These are phyloP conservation scores for Pseudogymnoascus sp. DNA, from an alignment of 2,329 filamentous ascomycete genomes.

Conservation along the genomic window DNA sequence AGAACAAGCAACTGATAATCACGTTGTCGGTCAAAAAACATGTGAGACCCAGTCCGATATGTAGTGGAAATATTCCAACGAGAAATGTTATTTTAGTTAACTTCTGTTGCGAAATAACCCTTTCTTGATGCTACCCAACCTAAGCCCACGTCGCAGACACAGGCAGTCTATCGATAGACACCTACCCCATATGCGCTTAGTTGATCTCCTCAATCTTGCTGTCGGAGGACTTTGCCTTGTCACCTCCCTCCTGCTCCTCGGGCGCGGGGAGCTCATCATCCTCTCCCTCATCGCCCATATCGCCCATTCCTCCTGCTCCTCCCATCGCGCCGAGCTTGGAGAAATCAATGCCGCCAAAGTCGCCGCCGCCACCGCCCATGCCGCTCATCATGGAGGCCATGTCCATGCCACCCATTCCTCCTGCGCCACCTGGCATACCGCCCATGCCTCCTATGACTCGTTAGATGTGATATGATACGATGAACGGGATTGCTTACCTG, in stretches of 20 bases:
- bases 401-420: conserved; percentile 31
- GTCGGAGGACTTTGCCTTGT: conserved; percentile 37
- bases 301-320: conserved; percentile 33
- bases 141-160: background rate
- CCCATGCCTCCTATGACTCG: conserved; percentile 21
- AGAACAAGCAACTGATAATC: background rate
- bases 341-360: conserved; percentile 87
- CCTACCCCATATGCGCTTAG: conserved; percentile 16
- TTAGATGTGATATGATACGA: conserved; percentile 3
- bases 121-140: background rate
- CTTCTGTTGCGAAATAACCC: background rate
- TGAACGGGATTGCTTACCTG: conserved; percentile 36
- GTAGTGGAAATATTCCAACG: conserved; percentile 4
- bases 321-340: conserved; percentile 68
- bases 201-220: conserved; percentile 29
- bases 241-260: conserved; percentile 49
- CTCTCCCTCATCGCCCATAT: conserved; percentile 33
- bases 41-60: background rate
- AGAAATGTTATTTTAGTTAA: conserved; percentile 1
- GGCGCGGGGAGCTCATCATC: conserved; percentile 82
- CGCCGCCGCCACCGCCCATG: conserved; percentile 41
- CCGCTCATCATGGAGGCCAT: conserved; percentile 32
- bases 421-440: conserved; percentile 38
- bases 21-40: background rate
- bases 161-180: conserved; percentile 2